Evolutionary conservation across 345 rosid species (phyloP).

Genomic region (Streptanthus diversifolius): DNA sequence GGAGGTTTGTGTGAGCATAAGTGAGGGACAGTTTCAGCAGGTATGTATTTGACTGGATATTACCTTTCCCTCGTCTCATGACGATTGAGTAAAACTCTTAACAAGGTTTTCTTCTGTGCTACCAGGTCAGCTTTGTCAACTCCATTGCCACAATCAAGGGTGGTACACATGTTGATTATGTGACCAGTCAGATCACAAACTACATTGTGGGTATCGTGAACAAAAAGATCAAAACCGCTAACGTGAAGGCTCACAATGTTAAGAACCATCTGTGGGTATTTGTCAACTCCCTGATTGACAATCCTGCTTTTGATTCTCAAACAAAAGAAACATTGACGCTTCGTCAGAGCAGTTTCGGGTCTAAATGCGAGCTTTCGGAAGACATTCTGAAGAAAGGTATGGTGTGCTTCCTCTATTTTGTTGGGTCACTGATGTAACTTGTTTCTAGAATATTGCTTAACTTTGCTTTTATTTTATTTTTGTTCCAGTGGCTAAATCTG

Average conservation of each 20-base stretch:
- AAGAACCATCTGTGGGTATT: slow-evolving; percentile 94
- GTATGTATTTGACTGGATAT: slow-evolving; percentile 32
- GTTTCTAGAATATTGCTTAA: neutral
- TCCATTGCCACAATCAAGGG: slow-evolving; percentile 87
- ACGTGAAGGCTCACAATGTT: slow-evolving; percentile 73
- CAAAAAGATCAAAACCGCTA: slow-evolving; percentile 83
- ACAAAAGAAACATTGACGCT: slow-evolving; percentile 97
- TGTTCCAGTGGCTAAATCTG: slow-evolving; percentile 76
- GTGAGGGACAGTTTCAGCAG: slow-evolving; percentile 99
- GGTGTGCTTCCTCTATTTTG: slow-evolving; percentile 9
- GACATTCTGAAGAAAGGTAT: slow-evolving; percentile 84
- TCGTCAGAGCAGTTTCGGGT: slow-evolving; percentile 92
- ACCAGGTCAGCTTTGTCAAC: slow-evolving; percentile 94
- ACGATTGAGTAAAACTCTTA: neutral
- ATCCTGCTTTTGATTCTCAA: slow-evolving; percentile 99
- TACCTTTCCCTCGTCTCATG: neutral
- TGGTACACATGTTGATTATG: slow-evolving; percentile 96
- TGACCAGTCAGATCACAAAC: slow-evolving; percentile 81
- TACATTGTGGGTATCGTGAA: slow-evolving; percentile 65
- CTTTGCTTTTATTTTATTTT: neutral
- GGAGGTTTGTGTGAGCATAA: slow-evolving; percentile 78
- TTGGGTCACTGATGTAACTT: neutral
- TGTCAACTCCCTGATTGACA: slow-evolving; percentile 94
- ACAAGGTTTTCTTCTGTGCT: slow-evolving; percentile 5
- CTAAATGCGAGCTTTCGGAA: slow-evolving; percentile 85